Conservation (phyloP, 768 basidiomycete species). For the Hericium alpestre region DNA sequence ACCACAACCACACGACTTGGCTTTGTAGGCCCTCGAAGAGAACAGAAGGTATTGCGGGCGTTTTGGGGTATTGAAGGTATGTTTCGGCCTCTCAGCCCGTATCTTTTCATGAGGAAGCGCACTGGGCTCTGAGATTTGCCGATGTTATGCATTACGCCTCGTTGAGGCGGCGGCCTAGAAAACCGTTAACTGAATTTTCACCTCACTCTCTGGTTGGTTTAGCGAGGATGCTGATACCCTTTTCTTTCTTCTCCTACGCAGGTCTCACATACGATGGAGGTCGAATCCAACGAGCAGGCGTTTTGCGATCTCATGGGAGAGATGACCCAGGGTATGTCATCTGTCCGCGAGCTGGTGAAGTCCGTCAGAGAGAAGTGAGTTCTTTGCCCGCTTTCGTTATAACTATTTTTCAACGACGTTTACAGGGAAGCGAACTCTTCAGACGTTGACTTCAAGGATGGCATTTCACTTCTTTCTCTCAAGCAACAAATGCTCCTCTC, state of each 20-base stretch:
- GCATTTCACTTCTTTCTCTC: constrained; percentile 83
- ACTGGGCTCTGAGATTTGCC: constrained; percentile 47
- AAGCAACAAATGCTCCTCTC: constrained; percentile 79
- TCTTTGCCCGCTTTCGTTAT: background rate
- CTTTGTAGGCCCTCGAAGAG: background rate
- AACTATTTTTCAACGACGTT: background rate
- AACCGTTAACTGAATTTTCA: constrained; percentile 45
- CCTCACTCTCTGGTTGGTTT: background rate
- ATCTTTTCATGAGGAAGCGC: constrained; percentile 36
- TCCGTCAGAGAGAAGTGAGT: constrained; percentile 46
- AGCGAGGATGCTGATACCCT: background rate
- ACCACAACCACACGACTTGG: background rate
- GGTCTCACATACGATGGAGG: constrained; percentile 3
- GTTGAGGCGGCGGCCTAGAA: constrained; percentile 50
- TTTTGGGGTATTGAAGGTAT: background rate
- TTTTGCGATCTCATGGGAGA: constrained; percentile 31
- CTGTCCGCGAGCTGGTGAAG: constrained; percentile 47
- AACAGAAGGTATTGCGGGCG: background rate
- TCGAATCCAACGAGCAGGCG: constrained; percentile 10
- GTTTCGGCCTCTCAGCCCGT: background rate
- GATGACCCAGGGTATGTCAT: constrained; percentile 53
- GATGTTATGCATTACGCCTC: constrained; percentile 47
- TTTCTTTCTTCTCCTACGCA: background rate
- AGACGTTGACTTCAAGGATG: constrained; percentile 50
- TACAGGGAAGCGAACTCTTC: constrained; percentile 18